phyloP scores from a whole-genome alignment of 2,329 filamentous ascomycete species.

The Magnaporthales sp. region DNA sequence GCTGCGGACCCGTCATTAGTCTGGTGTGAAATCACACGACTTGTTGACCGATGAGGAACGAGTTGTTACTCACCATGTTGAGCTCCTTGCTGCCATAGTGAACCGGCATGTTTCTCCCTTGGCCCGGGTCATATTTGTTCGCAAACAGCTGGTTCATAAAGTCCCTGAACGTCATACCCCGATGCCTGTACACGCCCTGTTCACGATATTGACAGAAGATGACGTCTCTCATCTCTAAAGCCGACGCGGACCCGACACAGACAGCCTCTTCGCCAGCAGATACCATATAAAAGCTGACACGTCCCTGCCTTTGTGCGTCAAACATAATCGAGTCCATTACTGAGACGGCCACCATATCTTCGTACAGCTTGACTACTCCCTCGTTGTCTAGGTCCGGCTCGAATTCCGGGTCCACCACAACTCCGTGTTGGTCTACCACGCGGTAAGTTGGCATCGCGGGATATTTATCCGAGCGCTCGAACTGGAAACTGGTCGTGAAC shows the following conservation, averaged over 20 bases:
- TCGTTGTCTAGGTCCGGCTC: conserved; percentile 60
- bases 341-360: conserved; percentile 57
- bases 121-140: conserved; percentile 70
- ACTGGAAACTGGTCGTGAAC: conserved; percentile 74
- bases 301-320: conserved; percentile 91
- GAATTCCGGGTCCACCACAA: conserved; percentile 66
- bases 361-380: conserved; percentile 50
- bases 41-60: neutral
- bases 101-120: conserved; percentile 91
- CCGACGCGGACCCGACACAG: conserved; percentile 79
- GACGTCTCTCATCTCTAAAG: conserved; percentile 74
- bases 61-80: conserved; percentile 58
- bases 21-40: neutral
- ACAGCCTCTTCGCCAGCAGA: conserved; percentile 92
- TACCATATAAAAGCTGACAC: conserved; percentile 95
- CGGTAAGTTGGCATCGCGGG: conserved; percentile 84
- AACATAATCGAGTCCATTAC: conserved; percentile 99
- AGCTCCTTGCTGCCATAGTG: conserved; percentile 83
- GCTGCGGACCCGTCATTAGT: conserved; percentile 27
- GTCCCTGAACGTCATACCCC: conserved; percentile 76
- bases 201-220: conserved; percentile 94
- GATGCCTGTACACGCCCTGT: conserved; percentile 80
- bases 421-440: conserved; percentile 81
- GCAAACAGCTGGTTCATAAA: conserved; percentile 97
- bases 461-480: conserved; percentile 63